Evolutionary conservation across 192 early-diverging fungal genomes (phyloP).

Genomic region (Coemansia sp.): DNA sequence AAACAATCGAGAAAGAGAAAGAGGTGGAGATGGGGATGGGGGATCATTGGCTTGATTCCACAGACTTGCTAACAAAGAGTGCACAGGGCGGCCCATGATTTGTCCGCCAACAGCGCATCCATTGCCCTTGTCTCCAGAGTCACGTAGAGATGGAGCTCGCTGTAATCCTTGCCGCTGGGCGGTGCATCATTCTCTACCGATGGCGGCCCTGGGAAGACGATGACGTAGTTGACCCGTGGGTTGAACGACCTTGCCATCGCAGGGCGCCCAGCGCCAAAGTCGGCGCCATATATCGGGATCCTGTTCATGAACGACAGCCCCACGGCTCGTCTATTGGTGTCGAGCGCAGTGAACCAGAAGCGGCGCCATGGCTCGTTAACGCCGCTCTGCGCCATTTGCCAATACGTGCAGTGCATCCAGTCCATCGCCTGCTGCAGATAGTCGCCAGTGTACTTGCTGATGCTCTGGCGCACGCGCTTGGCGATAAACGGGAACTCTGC

Average conservation of each 20-base stretch:
- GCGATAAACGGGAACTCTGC: slow-evolving; percentile 13
- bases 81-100: slow-evolving; percentile 26
- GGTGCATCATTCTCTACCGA: not conserved
- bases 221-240: slow-evolving; percentile 42
- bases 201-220: slow-evolving; percentile 47
- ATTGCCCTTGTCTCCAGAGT: slow-evolving; percentile 36
- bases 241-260: slow-evolving; percentile 47
- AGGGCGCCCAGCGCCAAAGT: slow-evolving; percentile 42
- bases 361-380: slow-evolving; percentile 40
- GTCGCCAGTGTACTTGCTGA: slow-evolving; percentile 23
- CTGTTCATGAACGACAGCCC: slow-evolving; percentile 48
- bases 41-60: not conserved
- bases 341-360: slow-evolving; percentile 45
- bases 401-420: slow-evolving; percentile 36
- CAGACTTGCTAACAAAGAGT: slow-evolving; percentile 18
- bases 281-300: slow-evolving; percentile 43
- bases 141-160: slow-evolving; percentile 40
- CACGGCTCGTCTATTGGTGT: slow-evolving; percentile 25
- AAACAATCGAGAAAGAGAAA: slow-evolving; percentile 10
- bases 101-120: slow-evolving; percentile 30
- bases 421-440: slow-evolving; percentile 34
- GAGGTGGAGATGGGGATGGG: not conserved
- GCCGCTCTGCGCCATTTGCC: slow-evolving; percentile 9
- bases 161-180: not conserved
- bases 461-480: slow-evolving; percentile 18